Evolutionary conservation across 306 rosid genomes (phyloP), one percentile per base, ranked within the genome.

Genomic region (Lagenaria siceraria): DNA sequence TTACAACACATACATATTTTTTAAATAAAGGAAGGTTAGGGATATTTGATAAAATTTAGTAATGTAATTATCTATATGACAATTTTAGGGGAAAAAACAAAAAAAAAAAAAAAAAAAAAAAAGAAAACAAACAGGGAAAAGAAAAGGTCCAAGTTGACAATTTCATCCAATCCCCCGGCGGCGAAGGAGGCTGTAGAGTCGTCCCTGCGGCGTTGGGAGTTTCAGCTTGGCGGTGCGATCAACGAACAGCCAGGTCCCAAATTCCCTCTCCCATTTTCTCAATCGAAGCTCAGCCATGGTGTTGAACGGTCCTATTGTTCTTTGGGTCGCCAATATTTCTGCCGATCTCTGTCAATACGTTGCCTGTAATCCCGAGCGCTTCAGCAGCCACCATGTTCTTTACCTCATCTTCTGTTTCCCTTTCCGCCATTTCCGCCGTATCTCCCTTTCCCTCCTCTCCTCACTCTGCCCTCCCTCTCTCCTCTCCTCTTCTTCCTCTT

Each of bases 361-460:
- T 61, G 91, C 98, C 10, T 93, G 98, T 84, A 93, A 93, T 51
- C 98, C 97, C 3, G 84, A 93, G 74, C 82, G 86, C 61, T 49
- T 93, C 12, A 81, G 49, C 68, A 80, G 84, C 79, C 85, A 86
- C 83, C 84, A 78, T 77, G 91, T 89, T 58, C 83, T 89, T 49
- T 76, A 77, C 48, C 86, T 89, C 77, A 81, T 93, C 86, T 93
- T 89, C 86, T 91, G 93, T 75, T 71, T 84, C 75, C 97, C 97
- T 55, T 61, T 90, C 52, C 90, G 42, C 4, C 73, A 52, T 6
- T 65, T 87, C 54, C 88, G 80, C 65, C 88, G 86, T 27, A 58
- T 81, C 21, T 55, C 82, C 49, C 80, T 84, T 55, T 86, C 89
- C 2, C 66, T 89, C 77, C 79, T 80, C n/a, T 24, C 85, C 62